Evolutionary conservation across 768 basidiomycete species (phyloP).

Genomic region (Russula abietina): DNA sequence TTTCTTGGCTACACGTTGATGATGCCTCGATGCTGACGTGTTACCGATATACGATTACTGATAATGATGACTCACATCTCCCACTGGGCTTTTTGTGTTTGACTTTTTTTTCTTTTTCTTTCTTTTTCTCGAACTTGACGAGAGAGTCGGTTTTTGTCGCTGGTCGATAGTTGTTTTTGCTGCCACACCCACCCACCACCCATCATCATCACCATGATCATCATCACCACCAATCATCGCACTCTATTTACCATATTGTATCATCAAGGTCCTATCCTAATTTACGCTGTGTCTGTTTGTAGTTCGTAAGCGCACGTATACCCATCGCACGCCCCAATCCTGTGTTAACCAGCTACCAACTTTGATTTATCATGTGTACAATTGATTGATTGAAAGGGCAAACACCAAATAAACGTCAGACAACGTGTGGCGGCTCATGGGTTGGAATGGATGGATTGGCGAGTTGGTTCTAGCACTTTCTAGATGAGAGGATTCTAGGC

Average conservation of each 20-base stretch:
- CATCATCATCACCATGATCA: neutral
- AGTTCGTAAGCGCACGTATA: slow-evolving; percentile 9
- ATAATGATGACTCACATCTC: slow-evolving; percentile 1
- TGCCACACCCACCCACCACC: neutral
- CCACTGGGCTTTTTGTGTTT: neutral
- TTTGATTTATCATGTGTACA: slow-evolving; percentile 3
- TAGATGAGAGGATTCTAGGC: too few relatives aligned
- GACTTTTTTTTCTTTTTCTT: neutral
- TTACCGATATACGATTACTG: neutral
- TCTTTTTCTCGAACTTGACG: neutral
- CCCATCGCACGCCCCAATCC: neutral
- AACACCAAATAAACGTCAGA: neutral
- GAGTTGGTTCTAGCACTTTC: too few relatives aligned
- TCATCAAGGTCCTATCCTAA: neutral
- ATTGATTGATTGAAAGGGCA: too few relatives aligned
- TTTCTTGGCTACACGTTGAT: neutral
- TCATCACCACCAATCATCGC: neutral
- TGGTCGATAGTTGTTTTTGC: slow-evolving; percentile 11
- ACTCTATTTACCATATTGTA: neutral
- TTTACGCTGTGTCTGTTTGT: neutral
- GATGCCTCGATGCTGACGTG: slow-evolving; percentile 9
- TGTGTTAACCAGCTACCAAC: slow-evolving; percentile 8
- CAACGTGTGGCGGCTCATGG: too few relatives aligned
- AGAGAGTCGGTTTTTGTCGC: slow-evolving; percentile 7
- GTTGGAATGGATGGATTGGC: too few relatives aligned